Base-by-base conservation (phyloP, 2,329 filamentous ascomycete species). In the Alternaria angustiovoidea region DNA sequence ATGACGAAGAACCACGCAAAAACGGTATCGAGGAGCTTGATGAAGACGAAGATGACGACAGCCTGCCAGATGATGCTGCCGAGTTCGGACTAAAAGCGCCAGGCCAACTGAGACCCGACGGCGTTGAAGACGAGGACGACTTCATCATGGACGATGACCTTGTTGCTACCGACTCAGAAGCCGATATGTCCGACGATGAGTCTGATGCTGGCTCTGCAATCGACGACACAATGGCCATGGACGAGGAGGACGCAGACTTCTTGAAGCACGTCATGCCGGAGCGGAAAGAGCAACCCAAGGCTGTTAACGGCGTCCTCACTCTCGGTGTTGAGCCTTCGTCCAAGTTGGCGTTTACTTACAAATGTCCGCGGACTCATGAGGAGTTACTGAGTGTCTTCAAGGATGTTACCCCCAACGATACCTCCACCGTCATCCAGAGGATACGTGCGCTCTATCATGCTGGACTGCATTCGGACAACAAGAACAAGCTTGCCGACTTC, bases 391-490 rank as follows among this genome's bases (percentile, higher is more conserved):
- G 86, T 20, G 84, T 91, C 3, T 85, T 90, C 47, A 83, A 87
- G 51, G 81, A 84, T 41, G 84, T 94, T 39, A 80, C 89, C 0
- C 74, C 85, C 16, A 81, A 88, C 11, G 89, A 92, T 70, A 80
- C 94, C 2, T 90, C 93, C 0, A 91, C 87, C 0, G 89, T 96
- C 41, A 85, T 99, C 24, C 94, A 97, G 78, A 88, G 94, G 62
- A 95, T 99, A 70, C 89, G 95, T 79, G 91, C 94, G 12, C 82
- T 97, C n/a, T 91, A 98, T 75, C 93, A 98, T 74, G 91, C 94
- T 7, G 94, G 94, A 67, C 86, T 99, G 32, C 88, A 91, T 63
- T 87, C 87, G 66, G 88, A 90, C 60, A 97, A 99, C 81, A 97
- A 97, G 81, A 86, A 87, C 64, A 93, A 92, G 73, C 87, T 98